Conservation (phyloP, 108 stramenopile species). For the Nannochloropsis salina region DNA sequence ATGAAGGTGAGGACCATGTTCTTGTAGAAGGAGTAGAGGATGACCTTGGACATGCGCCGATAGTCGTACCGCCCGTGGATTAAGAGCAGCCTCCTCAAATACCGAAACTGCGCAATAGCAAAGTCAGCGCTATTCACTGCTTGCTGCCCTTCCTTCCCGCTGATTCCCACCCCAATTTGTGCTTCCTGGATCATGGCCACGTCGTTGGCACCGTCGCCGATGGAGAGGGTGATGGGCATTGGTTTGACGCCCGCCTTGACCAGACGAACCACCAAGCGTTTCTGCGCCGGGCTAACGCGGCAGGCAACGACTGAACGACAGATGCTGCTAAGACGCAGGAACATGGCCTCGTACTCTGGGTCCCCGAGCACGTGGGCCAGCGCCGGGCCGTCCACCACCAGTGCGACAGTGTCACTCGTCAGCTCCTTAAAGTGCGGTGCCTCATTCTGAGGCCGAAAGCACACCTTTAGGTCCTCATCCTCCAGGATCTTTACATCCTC, state of each 20-base stretch:
- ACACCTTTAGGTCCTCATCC: neutral
- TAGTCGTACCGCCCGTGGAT: constrained; percentile 80
- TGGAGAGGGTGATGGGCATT: constrained; percentile 53
- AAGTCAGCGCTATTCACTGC: constrained; percentile 60
- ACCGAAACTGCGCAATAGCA: constrained; percentile 58
- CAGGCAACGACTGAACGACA: constrained; percentile 57
- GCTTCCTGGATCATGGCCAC: constrained; percentile 60
- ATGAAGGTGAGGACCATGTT: constrained; percentile 80
- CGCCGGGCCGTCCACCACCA: constrained; percentile 46
- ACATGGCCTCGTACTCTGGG: constrained; percentile 40
- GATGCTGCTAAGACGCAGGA: constrained; percentile 13
- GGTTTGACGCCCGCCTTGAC: constrained; percentile 42
- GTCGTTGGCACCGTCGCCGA: constrained; percentile 63
- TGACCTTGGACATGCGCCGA: constrained; percentile 31
- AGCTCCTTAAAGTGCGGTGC: constrained; percentile 23
- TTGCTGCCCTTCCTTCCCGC: constrained; percentile 50
- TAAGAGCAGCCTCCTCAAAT: constrained; percentile 71
- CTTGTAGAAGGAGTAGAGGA: constrained; percentile 96
- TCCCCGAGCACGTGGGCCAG: constrained; percentile 36
- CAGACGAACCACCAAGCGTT: constrained; percentile 56
- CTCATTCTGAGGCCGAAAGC: neutral
- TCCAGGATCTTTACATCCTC: neutral
- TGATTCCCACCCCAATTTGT: constrained; percentile 56
- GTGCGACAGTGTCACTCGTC: constrained; percentile 38
- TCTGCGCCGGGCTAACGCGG: constrained; percentile 57